These are phyloP conservation scores for Plasmodium inui DNA, from an alignment of 169 alveolate genomes.

Conservation along the genomic window DNA sequence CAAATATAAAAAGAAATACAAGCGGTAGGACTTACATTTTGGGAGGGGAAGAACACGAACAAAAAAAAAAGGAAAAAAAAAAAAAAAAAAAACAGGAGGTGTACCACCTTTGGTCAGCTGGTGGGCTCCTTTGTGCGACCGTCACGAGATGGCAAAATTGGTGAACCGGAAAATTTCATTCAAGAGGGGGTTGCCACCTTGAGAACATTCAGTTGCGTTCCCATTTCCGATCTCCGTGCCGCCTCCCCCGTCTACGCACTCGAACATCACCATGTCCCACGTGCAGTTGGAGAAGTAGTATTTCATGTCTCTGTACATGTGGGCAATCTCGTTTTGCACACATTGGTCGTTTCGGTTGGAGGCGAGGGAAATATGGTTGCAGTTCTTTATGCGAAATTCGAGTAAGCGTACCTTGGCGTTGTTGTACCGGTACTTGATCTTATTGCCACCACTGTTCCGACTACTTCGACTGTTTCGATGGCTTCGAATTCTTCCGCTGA, in stretches of 20 bases:
- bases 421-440: conserved; percentile 26
- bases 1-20: background rate
- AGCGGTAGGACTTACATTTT: background rate
- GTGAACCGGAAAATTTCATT: conserved; percentile 58
- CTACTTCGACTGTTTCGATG: background rate
- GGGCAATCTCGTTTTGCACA: conserved; percentile 52
- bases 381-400: conserved; percentile 53
- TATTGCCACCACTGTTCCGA: background rate
- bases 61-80: background rate
- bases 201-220: background rate
- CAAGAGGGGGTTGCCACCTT: conserved; percentile 18
- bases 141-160: conserved; percentile 56
- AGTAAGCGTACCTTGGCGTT: conserved; percentile 29
- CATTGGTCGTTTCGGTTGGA: conserved; percentile 33
- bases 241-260: conserved; percentile 14
- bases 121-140: background rate
- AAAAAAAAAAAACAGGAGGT: background rate
- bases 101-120: background rate
- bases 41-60: background rate
- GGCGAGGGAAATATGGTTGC: conserved; percentile 68
- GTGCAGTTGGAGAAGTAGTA: conserved; percentile 32
- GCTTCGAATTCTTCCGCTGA: background rate
- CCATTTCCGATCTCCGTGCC: background rate
- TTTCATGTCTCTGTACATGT: conserved; percentile 65
- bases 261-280: conserved; percentile 73